Evolutionary conservation across 768 basidiomycete genomes (phyloP), one percentile per base, ranked within the genome.

Genomic region (Coprinopsis sp.): DNA sequence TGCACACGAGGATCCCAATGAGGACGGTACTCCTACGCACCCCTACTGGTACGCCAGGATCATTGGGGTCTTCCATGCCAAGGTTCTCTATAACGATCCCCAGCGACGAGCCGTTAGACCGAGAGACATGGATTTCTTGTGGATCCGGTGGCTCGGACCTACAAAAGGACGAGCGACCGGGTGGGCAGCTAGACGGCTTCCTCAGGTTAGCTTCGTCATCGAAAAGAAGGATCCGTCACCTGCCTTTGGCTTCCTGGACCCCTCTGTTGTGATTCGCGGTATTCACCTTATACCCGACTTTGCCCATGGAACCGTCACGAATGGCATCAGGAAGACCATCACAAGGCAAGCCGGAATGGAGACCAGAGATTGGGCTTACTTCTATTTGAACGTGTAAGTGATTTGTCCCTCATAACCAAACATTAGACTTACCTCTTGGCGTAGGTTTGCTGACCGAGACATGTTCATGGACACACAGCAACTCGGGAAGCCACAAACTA

Each of bases 221-320:
- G 38, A 54, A 0, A 34, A 48, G 13, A 27, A 37, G 12, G 37
- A 49, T 5, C 57, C 61, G 0, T 63, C 69, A 3, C 16, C 23
- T 12, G 38, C 38, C 2, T 79, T 77, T 51, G 67, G 75, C 0
- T 79, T 81, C 38, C 14, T 79, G 0, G 64, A 78, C 51, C 78
- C 77, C 0, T 37, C 50, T 0, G 49, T 58, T 0, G 64, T 79
- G 12, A 52, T 78, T n/a, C 54, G 67, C 0, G 66, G 56, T 0
- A 58, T 54, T 2, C 73, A 79, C 52, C 51, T 78, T 1, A 67
- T 78, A 6, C 76, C 75, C 0, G 67, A 56, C 0, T 77, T 73
- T 38, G 23, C 37, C 0, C 22, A 46, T 21, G 60, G 57, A 0
- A 18, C 23, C 3, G 60, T 62, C 1, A 45, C 52, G 0, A 25